A percentile compares a stretch with the other conserved stretches of the same genome.
phyloP scores from a whole-genome alignment of 805 yeast genomes.

The Lipomyces chichibuensis region DNA sequence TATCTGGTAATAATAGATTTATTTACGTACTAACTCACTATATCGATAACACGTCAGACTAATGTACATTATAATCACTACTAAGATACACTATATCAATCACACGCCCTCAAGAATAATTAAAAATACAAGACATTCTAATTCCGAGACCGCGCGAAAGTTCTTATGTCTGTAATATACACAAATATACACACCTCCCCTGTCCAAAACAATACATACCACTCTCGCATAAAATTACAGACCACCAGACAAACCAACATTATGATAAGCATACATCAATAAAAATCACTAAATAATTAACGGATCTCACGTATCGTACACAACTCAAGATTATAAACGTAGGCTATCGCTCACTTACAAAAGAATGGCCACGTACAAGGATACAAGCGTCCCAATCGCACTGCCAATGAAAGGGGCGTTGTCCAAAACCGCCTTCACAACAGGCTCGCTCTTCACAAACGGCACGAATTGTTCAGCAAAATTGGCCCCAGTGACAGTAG shows the following conservation, averaged over 20 bases:
- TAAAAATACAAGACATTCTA: neutral
- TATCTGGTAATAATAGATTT: neutral
- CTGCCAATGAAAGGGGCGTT: conserved; percentile 26
- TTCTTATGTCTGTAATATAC: neutral
- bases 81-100: neutral
- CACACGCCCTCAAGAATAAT: neutral
- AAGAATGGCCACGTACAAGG: conserved; percentile 31
- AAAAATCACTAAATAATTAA: conserved; percentile 2
- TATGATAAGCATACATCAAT: no score
- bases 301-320: conserved; percentile 17
- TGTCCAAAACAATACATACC: neutral
- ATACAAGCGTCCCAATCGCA: conserved; percentile 17
- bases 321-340: neutral
- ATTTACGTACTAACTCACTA: neutral
- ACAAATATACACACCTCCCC: neutral
- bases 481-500: conserved; percentile 12
- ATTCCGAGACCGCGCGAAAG: neutral
- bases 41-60: neutral
- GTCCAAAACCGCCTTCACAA: conserved; percentile 18
- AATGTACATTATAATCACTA: conserved; percentile 1
- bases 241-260: neutral
- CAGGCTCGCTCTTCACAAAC: conserved; percentile 48
- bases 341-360: conserved; percentile 3
- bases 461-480: conserved; percentile 45
- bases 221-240: neutral